Conservation (phyloP, 768 basidiomycete genomes). For the Bullera alba region DNA sequence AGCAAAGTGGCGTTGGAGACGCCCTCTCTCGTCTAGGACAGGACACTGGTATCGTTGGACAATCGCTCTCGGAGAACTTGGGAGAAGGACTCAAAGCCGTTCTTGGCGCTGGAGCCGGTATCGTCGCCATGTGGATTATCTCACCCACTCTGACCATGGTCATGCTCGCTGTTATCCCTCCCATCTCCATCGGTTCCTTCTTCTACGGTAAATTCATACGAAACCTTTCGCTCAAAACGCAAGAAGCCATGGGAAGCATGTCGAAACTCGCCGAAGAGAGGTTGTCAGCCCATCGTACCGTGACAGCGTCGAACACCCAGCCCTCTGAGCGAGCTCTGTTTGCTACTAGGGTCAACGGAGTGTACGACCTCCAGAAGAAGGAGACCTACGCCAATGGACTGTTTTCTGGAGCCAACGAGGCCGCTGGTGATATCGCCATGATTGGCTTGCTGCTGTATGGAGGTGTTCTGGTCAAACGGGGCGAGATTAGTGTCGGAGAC, state of each 20-base stretch:
- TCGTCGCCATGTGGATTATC: constrained; percentile 89
- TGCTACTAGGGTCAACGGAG: constrained; percentile 53
- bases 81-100: constrained; percentile 42
- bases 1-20: constrained; percentile 37
- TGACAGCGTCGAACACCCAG: constrained; percentile 76
- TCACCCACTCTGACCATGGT: constrained; percentile 66
- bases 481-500: constrained; percentile 73
- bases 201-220: constrained; percentile 59
- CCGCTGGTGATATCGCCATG: constrained; percentile 39
- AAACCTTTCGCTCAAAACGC: constrained; percentile 77
- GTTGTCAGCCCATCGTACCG: constrained; percentile 48
- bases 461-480: constrained; percentile 77
- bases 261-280: constrained; percentile 86
- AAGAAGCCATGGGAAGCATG: constrained; percentile 92
- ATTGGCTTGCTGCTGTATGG: constrained; percentile 56
- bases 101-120: constrained; percentile 32
- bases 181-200: constrained; percentile 21
- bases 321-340: constrained; percentile 71
- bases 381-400: constrained; percentile 84
- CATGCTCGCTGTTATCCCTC: constrained; percentile 76
- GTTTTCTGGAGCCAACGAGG: constrained; percentile 63
- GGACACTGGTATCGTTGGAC: constrained; percentile 38
- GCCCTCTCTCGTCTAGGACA: constrained; percentile 39
- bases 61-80: constrained; percentile 35
- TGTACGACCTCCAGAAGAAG: constrained; percentile 67